Base-by-base conservation (phyloP, 2,329 filamentous ascomycete genomes). In the Claviceps fusiformis region DNA sequence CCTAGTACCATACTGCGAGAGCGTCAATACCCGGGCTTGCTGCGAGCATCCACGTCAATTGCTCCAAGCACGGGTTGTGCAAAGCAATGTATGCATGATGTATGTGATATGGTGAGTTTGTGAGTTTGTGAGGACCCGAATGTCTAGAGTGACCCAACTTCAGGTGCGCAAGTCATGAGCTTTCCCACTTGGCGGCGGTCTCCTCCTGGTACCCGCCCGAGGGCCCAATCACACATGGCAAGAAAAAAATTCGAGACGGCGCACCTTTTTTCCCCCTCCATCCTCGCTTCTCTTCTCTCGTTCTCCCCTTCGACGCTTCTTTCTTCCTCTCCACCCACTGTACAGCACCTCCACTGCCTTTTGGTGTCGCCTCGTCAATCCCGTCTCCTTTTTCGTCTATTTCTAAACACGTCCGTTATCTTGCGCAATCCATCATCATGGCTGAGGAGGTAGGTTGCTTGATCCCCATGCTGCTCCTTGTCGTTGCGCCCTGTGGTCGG, bases 391-490 rank as follows among this genome's bases (percentile, higher is more conserved):
- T 61, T 58, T 60, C 63, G 60, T 60, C 60, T 64, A 59, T 60
- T 59, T 60, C 45, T 37, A 44, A 43, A 62, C 61, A 62, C 67
- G 59, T 13, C 64, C 63, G 61, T 60, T 61, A 66, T 67, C 64
- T 67, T 65, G 68, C 65, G 63, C 67, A 73, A 71, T 70, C 68
- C 68, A 68, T 75, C 77, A 80, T 71, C 66, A 82, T 82, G 79
- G 70, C 78, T 65, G 78, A 80, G 61, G 77, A 79, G 68, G 78
- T 80, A 73, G 74, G 77, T 54, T 45, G 50, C 13, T 52, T 71
- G 59, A 29, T 49, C 52, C 54, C 46, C 45, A 44, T 47, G 33
- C 37, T 52, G 50, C 56, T 59, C 47, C 53, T 57, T 41, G 55
- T 57, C 45, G 31, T 44, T 51, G 63, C 55, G 57, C 57, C 59